phyloP scores from a whole-genome alignment of 2,329 filamentous ascomycete species.

The Cordyceps farinosa region DNA sequence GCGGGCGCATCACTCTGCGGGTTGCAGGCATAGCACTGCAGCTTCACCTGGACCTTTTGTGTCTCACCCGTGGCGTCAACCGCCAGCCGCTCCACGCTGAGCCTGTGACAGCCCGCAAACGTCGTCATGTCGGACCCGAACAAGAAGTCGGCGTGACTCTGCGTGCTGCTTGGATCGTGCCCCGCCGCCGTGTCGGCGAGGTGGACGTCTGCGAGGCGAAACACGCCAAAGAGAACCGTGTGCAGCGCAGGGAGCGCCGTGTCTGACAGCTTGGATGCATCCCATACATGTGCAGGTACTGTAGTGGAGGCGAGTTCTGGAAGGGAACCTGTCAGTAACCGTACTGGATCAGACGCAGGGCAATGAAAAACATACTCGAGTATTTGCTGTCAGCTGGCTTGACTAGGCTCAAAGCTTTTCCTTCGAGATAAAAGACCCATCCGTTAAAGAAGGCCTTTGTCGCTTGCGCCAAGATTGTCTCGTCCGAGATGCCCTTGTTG shows the following conservation, averaged over 20 bases:
- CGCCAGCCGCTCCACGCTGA: constrained; percentile 25
- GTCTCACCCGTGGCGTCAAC: not conserved
- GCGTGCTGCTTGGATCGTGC: not conserved
- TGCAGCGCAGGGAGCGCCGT: constrained; percentile 21
- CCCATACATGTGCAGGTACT: constrained; percentile 22
- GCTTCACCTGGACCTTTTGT: not conserved
- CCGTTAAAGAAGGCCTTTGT: constrained; percentile 31
- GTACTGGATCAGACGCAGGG: not conserved
- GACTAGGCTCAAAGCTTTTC: constrained; percentile 14
- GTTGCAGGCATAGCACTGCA: constrained; percentile 15
- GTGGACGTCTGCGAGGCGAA: constrained; percentile 26
- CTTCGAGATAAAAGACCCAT: constrained; percentile 28
- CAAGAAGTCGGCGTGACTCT: constrained; percentile 29
- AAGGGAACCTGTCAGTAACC: not conserved
- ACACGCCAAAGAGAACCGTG: constrained; percentile 27
- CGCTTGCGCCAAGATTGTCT: constrained; percentile 28
- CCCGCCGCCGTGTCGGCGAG: not conserved
- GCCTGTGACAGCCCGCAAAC: constrained; percentile 31
- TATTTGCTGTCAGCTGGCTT: not conserved
- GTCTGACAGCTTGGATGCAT: constrained; percentile 21
- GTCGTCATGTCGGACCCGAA: constrained; percentile 26
- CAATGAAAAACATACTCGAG: not conserved
- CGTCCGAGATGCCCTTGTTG: constrained; percentile 22
- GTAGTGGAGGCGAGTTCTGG: constrained; percentile 3
- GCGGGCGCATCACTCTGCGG: not conserved